Conservation (phyloP, 1,284 basidiomycete genomes). For the Trametes versicolor region DNA sequence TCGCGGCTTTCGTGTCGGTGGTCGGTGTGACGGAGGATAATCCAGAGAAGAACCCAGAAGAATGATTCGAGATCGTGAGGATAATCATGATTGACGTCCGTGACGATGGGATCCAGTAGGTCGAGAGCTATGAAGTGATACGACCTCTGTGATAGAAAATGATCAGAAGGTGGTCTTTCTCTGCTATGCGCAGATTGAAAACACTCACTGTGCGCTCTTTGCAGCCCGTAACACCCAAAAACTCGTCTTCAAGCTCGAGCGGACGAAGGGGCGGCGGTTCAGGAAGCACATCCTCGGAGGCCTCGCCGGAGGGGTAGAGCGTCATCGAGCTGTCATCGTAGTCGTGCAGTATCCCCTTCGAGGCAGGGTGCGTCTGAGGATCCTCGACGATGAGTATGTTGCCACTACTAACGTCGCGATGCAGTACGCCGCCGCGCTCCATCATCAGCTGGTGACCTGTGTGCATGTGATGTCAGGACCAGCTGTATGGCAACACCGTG, state of each 20-base stretch:
- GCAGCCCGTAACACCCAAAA: background rate
- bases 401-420: slow-evolving; percentile 8
- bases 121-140: background rate
- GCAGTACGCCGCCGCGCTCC: slow-evolving; percentile 9
- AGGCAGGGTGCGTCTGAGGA: background rate
- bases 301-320: background rate
- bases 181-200: background rate
- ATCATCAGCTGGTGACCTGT: slow-evolving; percentile 19
- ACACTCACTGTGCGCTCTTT: background rate
- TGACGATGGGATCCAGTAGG: background rate
- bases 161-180: too few species aligned
- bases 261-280: background rate
- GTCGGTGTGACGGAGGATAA: slow-evolving; percentile 22
- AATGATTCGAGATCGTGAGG: slow-evolving; percentile 27
- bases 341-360: slow-evolving; percentile 4
- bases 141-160: background rate
- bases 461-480: background rate
- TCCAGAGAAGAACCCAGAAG: slow-evolving; percentile 31
- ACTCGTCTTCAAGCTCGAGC: background rate
- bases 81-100: background rate
- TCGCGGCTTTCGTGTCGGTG: background rate
- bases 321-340: slow-evolving; percentile 9
- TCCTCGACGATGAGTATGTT: slow-evolving; percentile 11
- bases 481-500: background rate
- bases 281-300: background rate